A percentile compares a stretch with the other conserved stretches of the same genome.
Conservation (phyloP, 768 basidiomycete genomes). For the Boletales sp. region DNA sequence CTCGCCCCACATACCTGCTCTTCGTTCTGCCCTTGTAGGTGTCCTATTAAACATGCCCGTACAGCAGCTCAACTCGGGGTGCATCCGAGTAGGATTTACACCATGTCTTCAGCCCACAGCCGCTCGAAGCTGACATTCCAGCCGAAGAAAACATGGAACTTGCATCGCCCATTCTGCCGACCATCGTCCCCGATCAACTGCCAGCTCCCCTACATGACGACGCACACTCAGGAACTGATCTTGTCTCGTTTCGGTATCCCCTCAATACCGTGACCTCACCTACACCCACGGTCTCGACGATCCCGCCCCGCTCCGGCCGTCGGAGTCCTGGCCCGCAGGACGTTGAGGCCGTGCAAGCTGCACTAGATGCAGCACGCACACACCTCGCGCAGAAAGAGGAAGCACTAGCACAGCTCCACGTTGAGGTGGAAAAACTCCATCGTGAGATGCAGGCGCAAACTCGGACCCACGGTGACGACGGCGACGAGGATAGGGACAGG, state of each 20-base stretch:
- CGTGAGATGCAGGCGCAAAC: conserved; percentile 5
- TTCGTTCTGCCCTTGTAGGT: no score
- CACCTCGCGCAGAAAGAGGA: conserved; percentile 23
- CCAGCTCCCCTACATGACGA: not conserved
- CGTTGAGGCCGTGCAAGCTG: conserved; percentile 19
- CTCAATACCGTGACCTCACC: conserved; percentile 20
- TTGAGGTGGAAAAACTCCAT: conserved; percentile 21
- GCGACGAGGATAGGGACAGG: not conserved
- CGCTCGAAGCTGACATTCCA: conserved; percentile 32
- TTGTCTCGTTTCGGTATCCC: conserved; percentile 18
- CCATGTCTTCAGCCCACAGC: conserved; percentile 10
- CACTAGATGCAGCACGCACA: conserved; percentile 17
- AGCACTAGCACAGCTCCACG: conserved; percentile 16
- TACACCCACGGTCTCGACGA: not conserved
- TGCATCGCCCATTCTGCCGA: conserved; percentile 46
- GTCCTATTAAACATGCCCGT: no score
- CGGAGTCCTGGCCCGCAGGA: conserved; percentile 14
- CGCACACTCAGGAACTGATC: conserved; percentile 7
- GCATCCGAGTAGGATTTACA: conserved; percentile 4
- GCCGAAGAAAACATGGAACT: conserved; percentile 50
- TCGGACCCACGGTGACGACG: not conserved
- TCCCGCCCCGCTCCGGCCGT: not conserved
- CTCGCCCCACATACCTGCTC: not conserved
- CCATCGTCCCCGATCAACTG: conserved; percentile 12
- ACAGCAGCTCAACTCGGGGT: not conserved